Conservation (phyloP, 345 rosid genomes). For the Melaleuca quinquenervia region DNA sequence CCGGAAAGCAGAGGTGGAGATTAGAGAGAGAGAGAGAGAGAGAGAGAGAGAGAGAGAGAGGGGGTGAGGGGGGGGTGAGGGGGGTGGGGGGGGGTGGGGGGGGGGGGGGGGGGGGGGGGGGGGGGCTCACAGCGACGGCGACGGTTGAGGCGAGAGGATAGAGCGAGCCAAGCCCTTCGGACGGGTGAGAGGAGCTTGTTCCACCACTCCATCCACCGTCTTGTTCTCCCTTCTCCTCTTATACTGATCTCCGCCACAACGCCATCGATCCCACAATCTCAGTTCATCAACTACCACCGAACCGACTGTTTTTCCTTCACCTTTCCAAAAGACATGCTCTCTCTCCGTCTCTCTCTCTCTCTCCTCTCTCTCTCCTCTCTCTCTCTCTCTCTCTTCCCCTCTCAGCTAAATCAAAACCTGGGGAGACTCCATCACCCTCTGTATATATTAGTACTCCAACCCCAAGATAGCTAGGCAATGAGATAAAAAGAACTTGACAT, state of each 20-base stretch:
- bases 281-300: neutral
- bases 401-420: neutral
- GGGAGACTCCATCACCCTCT: neutral
- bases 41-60: too few relatives aligned
- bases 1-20: neutral
- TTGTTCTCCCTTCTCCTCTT: neutral
- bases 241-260: neutral
- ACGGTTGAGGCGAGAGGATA: constrained; percentile 2
- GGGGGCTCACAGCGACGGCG: neutral
- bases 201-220: constrained; percentile 1
- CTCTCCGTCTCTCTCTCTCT: neutral
- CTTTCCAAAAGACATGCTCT: neutral
- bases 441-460: neutral
- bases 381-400: neutral
- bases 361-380: neutral
- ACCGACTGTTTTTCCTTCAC: neutral
- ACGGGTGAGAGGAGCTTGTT: neutral
- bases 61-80: too few relatives aligned
- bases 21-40: neutral
- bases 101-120: too few relatives aligned
- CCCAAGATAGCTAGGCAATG: neutral
- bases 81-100: too few relatives aligned
- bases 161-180: constrained; percentile 6
- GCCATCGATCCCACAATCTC: neutral
- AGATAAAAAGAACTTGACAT: neutral